These are phyloP conservation scores for Firmiana major DNA, from an alignment of 345 rosid species.

Conservation along the genomic window DNA sequence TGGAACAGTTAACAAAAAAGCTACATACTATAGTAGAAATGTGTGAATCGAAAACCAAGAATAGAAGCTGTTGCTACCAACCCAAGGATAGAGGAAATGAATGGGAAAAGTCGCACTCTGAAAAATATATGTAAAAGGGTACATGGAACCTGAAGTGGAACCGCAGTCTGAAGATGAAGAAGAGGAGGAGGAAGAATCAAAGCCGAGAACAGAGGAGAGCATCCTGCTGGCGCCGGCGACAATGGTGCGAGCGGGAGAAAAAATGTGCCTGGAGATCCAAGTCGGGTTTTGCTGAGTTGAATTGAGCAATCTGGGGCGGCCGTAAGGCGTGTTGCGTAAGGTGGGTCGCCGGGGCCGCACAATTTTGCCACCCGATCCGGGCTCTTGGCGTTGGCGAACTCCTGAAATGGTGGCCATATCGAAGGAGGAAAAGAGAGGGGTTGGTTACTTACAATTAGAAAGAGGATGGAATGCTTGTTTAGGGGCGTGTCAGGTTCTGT, in stretches of 20 bases:
- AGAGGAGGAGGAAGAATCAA: conserved; percentile 53
- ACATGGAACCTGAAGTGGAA: conserved; percentile 44
- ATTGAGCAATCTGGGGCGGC: conserved; percentile 41
- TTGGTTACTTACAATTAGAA: neutral
- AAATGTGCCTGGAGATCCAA: conserved; percentile 79
- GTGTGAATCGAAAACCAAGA: neutral
- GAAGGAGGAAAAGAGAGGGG: neutral
- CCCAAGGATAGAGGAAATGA: neutral
- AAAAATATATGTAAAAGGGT: neutral
- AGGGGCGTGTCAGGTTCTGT: neutral
- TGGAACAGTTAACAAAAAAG: neutral
- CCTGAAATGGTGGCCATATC: conserved; percentile 4
- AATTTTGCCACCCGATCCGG: conserved; percentile 67
- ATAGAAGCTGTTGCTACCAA: neutral
- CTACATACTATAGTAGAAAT: neutral
- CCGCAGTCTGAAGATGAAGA: conserved; percentile 41
- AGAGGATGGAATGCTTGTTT: neutral
- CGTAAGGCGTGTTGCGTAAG: conserved; percentile 56
- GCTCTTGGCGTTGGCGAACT: conserved; percentile 12
- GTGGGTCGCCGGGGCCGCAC: conserved; percentile 49
- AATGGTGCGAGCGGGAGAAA: conserved; percentile 69
- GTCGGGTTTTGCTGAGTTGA: conserved; percentile 53
- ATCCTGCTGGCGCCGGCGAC: conserved; percentile 81
- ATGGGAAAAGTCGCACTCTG: neutral
- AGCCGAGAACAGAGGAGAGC: conserved; percentile 59